Evolutionary conservation across 78 protist species (phyloP).

Genomic region (Cyanophora paradoxa): DNA sequence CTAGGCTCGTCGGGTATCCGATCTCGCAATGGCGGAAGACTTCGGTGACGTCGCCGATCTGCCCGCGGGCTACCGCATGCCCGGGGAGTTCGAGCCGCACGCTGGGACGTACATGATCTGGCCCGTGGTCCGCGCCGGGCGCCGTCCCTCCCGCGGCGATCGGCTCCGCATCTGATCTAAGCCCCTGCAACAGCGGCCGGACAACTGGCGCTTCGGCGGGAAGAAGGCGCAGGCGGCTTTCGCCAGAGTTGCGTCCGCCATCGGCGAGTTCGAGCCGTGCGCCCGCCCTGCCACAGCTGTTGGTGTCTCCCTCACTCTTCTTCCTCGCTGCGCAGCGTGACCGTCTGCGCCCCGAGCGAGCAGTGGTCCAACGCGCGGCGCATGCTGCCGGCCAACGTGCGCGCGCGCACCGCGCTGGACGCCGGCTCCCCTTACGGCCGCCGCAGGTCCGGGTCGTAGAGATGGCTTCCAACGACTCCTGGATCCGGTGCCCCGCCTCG

Average conservation of each 20-base stretch:
- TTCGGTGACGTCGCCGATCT: too few species aligned
- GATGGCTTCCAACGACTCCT: not conserved
- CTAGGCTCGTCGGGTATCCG: too few species aligned
- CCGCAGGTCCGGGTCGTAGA: not conserved
- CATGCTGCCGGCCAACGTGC: not conserved
- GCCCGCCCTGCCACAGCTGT: too few species aligned
- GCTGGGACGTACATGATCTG: not conserved
- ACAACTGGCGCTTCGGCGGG: not conserved
- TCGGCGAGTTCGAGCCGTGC: not conserved
- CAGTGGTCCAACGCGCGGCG: not conserved
- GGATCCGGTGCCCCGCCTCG: too few species aligned
- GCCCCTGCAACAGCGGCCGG: not conserved
- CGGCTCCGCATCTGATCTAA: too few species aligned
- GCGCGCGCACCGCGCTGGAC: not conserved
- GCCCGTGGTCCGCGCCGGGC: too few species aligned
- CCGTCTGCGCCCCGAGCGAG: not conserved
- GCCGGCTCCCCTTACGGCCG: not conserved
- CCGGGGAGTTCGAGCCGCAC: conserved; percentile 1
- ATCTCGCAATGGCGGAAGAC: too few species aligned
- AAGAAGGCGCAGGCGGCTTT: not conserved
- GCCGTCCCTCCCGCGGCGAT: too few species aligned
- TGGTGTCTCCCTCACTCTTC: too few species aligned
- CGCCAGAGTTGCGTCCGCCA: not conserved
- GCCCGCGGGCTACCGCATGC: too few species aligned
- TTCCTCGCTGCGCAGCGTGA: not conserved